Conservation (phyloP, 495 filamentous ascomycete species). For the Talaromyces stipitatus region DNA sequence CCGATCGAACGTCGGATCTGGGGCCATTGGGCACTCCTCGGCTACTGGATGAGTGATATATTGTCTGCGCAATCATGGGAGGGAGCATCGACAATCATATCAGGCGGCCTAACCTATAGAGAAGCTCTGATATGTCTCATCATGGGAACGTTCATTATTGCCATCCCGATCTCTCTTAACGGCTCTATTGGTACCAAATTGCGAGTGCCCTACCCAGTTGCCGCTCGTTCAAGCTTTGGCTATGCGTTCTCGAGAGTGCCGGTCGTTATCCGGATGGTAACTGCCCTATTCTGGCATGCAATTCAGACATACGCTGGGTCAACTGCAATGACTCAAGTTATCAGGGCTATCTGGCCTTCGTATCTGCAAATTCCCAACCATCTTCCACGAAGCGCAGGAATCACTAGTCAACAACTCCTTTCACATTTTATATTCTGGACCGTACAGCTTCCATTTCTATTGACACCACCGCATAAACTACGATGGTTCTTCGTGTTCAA, state of each 20-base stretch:
- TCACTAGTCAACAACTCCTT: constrained; percentile 39
- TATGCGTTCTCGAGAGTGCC: constrained; percentile 43
- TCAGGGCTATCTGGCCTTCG: constrained; percentile 37
- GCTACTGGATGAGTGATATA: constrained; percentile 41
- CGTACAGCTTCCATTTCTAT: constrained; percentile 38
- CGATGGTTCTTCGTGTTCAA: constrained; percentile 44
- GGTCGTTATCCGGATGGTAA: constrained; percentile 32
- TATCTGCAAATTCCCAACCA: constrained; percentile 33
- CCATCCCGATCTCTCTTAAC: constrained; percentile 39
- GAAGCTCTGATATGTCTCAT: constrained; percentile 12
- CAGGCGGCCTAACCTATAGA: constrained; percentile 41
- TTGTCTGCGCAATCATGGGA: constrained; percentile 36
- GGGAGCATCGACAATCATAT: constrained; percentile 36
- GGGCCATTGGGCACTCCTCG: constrained; percentile 34
- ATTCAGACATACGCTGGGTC: constrained; percentile 34
- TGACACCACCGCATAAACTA: constrained; percentile 39
- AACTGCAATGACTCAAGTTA: constrained; percentile 32
- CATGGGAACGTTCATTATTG: constrained; percentile 27
- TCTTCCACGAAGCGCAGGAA: constrained; percentile 35
- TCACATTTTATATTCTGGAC: constrained; percentile 40
- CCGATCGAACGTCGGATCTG: constrained; percentile 36
- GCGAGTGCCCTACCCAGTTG: constrained; percentile 36
- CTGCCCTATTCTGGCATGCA: constrained; percentile 37
- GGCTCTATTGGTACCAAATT: constrained; percentile 37
- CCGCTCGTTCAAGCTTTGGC: constrained; percentile 32